Percentiles rank a stretch among this genome's conserved stretches.
Conservation (phyloP, 2,329 filamentous ascomycete species). For the Camptophora hylomeconis region DNA sequence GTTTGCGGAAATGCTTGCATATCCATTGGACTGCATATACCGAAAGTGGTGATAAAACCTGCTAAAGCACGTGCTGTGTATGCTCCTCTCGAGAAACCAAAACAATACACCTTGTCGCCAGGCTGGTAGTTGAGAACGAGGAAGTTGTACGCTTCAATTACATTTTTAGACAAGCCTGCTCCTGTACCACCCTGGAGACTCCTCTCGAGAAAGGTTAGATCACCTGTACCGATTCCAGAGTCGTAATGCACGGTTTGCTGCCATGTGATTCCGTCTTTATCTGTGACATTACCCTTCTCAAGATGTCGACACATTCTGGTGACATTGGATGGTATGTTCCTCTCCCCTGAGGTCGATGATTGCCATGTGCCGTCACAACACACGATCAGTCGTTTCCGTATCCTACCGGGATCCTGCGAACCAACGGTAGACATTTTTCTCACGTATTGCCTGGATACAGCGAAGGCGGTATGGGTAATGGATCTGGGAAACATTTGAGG, state of each 20-base stretch:
- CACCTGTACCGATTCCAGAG: constrained; percentile 23
- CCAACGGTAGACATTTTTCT: too few relatives aligned
- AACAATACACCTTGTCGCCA: constrained; percentile 38
- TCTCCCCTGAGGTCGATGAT: constrained; percentile 16
- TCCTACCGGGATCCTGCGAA: too few relatives aligned
- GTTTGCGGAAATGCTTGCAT: constrained; percentile 2
- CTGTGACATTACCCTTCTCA: constrained; percentile 15
- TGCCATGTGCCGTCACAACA: constrained; percentile 24
- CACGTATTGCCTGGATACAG: too few relatives aligned
- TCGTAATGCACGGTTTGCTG: constrained; percentile 29
- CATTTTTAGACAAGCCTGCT: constrained; percentile 11
- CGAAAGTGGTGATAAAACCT: constrained; percentile 31
- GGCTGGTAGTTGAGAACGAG: constrained; percentile 22
- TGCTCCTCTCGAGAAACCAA: constrained; percentile 36
- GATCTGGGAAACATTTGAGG: too few relatives aligned
- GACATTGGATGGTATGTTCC: constrained; percentile 20
- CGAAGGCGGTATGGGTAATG: too few relatives aligned
- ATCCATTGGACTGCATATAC: constrained; percentile 21
- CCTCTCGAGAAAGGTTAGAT: background rate
- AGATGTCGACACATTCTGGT: constrained; percentile 19
- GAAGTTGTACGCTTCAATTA: constrained; percentile 17
- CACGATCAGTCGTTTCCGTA: constrained; percentile 23
- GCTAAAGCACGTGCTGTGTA: constrained; percentile 34
- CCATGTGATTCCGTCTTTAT: constrained; percentile 14
- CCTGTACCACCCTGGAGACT: constrained; percentile 4